phyloP scores from a whole-genome alignment of 2,329 filamentous ascomycete species.

The Cladosporium colombiae region DNA sequence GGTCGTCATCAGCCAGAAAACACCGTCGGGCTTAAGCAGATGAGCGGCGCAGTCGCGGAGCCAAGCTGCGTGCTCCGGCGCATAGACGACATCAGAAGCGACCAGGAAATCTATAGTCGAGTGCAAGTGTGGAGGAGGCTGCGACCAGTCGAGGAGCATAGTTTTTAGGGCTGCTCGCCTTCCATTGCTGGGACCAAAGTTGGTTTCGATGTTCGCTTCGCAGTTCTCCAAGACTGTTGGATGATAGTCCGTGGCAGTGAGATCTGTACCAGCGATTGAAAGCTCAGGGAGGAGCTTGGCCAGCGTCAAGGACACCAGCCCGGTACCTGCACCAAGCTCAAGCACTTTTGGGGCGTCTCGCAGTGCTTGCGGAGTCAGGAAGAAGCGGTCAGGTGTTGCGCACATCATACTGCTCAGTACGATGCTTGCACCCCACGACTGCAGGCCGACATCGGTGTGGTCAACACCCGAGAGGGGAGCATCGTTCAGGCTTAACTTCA shows the following conservation, averaged over 20 bases:
- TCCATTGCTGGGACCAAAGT: not conserved
- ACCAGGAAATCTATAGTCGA: slow-evolving; percentile 1
- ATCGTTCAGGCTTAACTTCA: not conserved
- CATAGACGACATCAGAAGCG: slow-evolving; percentile 3
- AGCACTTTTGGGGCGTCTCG: slow-evolving; percentile 2
- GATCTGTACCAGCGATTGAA: not conserved
- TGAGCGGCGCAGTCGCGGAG: slow-evolving; percentile 3
- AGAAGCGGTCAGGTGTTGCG: not conserved
- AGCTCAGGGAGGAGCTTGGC: slow-evolving; percentile 1
- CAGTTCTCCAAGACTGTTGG: not conserved
- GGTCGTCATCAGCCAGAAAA: not conserved
- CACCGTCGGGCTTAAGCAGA: not conserved
- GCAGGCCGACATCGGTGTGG: slow-evolving; percentile 4
- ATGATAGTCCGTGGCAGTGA: slow-evolving; percentile 6
- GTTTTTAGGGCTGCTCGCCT: not conserved
- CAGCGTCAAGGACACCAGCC: slow-evolving; percentile 1
- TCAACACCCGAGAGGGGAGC: not conserved
- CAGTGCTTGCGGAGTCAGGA: not conserved
- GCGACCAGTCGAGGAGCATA: not conserved
- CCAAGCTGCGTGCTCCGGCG: slow-evolving; percentile 1
- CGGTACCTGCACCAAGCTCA: slow-evolving; percentile 7
- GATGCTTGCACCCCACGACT: slow-evolving; percentile 1
- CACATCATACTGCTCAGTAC: slow-evolving; percentile 4
- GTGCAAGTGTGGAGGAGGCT: not conserved
- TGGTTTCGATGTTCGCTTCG: not conserved